Conservation (phyloP, 352 stramenopile genomes). For the Globisporangium recalcitrans region DNA sequence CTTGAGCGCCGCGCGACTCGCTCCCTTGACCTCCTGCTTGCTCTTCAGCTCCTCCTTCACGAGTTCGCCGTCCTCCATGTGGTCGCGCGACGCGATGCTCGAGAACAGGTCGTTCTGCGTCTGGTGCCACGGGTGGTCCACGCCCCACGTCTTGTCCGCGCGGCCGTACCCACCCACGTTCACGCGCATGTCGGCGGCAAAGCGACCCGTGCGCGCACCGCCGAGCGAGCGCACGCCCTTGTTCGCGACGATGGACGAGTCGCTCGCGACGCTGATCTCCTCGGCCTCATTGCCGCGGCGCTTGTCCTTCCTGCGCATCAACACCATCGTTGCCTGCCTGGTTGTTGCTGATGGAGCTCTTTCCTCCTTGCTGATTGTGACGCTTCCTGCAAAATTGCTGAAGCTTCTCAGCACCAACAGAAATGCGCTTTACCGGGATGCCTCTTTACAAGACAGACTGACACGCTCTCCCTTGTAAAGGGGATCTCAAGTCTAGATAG, state of each 20-base stretch:
- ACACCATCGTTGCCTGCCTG: constrained; percentile 39
- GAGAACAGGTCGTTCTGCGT: constrained; percentile 44
- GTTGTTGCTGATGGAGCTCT: neutral
- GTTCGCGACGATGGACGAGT: constrained; percentile 58
- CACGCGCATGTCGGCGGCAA: constrained; percentile 76
- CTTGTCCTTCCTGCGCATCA: constrained; percentile 70
- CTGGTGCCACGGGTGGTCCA: constrained; percentile 76
- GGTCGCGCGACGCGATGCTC: constrained; percentile 44
- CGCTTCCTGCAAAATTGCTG: too few relatives aligned
- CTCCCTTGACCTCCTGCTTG: constrained; percentile 33
- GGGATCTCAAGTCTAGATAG: too few relatives aligned
- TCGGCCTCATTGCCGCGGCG: constrained; percentile 54
- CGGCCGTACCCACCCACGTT: constrained; percentile 68
- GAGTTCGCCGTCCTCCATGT: constrained; percentile 57
- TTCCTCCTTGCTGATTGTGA: neutral
- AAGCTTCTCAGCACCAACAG: too few relatives aligned
- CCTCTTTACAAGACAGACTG: neutral
- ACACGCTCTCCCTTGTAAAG: neutral
- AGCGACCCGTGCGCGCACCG: constrained; percentile 49
- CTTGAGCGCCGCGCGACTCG: constrained; percentile 74
- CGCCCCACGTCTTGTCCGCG: constrained; percentile 70
- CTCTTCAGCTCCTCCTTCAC: constrained; percentile 31
- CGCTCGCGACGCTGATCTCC: constrained; percentile 55
- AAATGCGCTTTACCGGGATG: neutral
- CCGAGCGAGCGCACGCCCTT: constrained; percentile 59